Percentiles rank a stretch among this genome's conserved stretches.
Conservation (phyloP, 441 rosid genomes). For the Francoa sonchifolia region DNA sequence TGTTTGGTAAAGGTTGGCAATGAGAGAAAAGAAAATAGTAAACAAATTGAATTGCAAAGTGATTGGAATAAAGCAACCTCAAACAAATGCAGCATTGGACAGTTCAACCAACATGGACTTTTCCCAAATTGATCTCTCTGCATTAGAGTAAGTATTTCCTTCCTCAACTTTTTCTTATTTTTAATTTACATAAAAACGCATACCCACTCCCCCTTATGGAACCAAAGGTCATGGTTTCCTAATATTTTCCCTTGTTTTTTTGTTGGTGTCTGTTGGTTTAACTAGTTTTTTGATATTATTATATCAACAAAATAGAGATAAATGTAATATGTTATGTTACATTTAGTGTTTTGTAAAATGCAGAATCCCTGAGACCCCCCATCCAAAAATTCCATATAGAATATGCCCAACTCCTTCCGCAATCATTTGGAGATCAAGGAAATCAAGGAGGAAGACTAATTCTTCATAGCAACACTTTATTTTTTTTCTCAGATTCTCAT, state of each 20-base stretch:
- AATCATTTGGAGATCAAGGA: slow-evolving; percentile 49
- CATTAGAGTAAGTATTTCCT: slow-evolving; percentile 37
- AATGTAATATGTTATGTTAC: too few relatives aligned
- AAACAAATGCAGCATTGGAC: slow-evolving; percentile 16
- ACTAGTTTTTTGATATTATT: too few relatives aligned
- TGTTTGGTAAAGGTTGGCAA: slow-evolving; percentile 63
- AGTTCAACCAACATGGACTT: slow-evolving; percentile 59
- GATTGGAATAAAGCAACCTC: slow-evolving; percentile 62
- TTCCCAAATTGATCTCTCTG: slow-evolving; percentile 56
- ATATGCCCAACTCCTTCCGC: slow-evolving; percentile 58
- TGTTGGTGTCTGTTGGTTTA: too few relatives aligned
- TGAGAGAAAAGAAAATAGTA: slow-evolving; percentile 32
- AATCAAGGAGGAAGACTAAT: slow-evolving; percentile 25
- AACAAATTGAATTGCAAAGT: slow-evolving; percentile 52
- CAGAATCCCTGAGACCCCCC: slow-evolving; percentile 52
- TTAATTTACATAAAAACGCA: too few relatives aligned
- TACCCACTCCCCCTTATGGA: background rate
- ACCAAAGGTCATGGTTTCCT: too few relatives aligned
- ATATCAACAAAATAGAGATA: too few relatives aligned
- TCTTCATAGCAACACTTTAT: too few relatives aligned
- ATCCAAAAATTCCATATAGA: slow-evolving; percentile 56
- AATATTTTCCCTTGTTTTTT: too few relatives aligned
- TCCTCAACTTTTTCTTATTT: background rate
- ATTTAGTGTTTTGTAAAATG: too few relatives aligned
- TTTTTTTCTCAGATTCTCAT: too few relatives aligned